Evolutionary conservation across 1,284 basidiomycete species (phyloP), one percentile per base, ranked within the genome.

Genomic region (Sanghuangporus sanghuang): DNA sequence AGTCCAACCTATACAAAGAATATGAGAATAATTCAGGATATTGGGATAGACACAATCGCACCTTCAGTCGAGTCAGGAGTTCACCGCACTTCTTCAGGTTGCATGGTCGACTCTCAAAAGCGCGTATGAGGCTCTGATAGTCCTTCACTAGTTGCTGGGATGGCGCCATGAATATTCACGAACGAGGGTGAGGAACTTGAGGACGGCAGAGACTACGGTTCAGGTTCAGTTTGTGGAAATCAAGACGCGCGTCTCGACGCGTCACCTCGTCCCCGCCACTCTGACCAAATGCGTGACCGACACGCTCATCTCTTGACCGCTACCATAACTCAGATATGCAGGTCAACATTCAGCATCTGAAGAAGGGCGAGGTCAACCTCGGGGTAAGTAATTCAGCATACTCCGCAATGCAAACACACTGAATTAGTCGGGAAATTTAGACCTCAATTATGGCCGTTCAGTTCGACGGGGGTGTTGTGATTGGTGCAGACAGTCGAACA

Each of bases 401-500:
- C 5, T 32, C 27, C 27, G 3, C 27, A 36, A 6, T 52, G 8
- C 9, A 32, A 38, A 16, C 8, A 44, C 40, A 23, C 50, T 32
- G 57, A 23, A 38, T 60, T 59, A 23, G 62, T n/a, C 44, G 23
- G 38, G n/a, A 56, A 40, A 59, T 64, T 12, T 71, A 96, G 92
- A 99, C 96, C 62, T 98, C 96, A 56, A 99, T 99, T 77, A 99
- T 99, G 97, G 96, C 96, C 60, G 96, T 99, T 68, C 93, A 95
- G 69, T 99, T 98, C 80, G 84, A 95, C 50, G 88, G 87, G 48
- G 96, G 96, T 57, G 96, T 99, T 63, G 89, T 99, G 68, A 88
- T 99, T 66, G 97, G 97, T 44, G 96, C 96, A 69, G 96, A 99
- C 78, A 93, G 91, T 81, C 85, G 97, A 65, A 99, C 97, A 66